Base-by-base conservation (phyloP, 768 basidiomycete genomes). In the Macrolepiota dolichaula region DNA sequence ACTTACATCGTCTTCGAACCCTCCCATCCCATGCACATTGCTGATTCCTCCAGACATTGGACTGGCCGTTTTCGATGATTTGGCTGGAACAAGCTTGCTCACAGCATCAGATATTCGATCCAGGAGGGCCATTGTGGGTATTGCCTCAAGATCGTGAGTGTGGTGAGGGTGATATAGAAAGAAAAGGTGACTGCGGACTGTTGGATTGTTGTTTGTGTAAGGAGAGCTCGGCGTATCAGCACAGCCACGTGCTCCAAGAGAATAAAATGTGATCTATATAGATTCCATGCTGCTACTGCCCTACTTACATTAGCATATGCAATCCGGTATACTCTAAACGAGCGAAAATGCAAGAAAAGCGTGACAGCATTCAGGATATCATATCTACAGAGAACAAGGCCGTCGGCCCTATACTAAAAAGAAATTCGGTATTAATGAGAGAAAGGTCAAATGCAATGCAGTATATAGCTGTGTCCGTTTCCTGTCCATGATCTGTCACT, bases 1-100 rank as follows among this genome's bases (percentile, higher is more conserved):
- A 79, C 89, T 81, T 73, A 92, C 91, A 72, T 92, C 86, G 70
- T 92, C 88, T 55, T 89, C 82, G 63, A 85, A 83, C 44, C 78
- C 79, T 12, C 83, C 81, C 71, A 84, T 81, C 15, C 85, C 87
- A 70, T 80, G 78, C 24, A 81, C 83, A 53, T 71, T 77, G 13
- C 85, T 87, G 65, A 88, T 83, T 4, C 89, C 88, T 50, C 81
- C 81, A 29, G 78, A 76, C 54, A 77, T 66, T 6, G 79, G 75
- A 32, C 70, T 70, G 49, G 82, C 72, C 40, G 78, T 64, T 58
- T 76, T 77, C 10, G 72, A 68, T 49, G 58, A 63, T 67, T 76
- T 81, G 63, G 73, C 76, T 35, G 85, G 85, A 1, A 81, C 67
- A 44, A 86, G 65, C 65, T 73, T 80, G 46, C 73, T 67, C 10